Base-by-base conservation (phyloP, 2,329 filamentous ascomycete genomes). In the Penicillium sp. region DNA sequence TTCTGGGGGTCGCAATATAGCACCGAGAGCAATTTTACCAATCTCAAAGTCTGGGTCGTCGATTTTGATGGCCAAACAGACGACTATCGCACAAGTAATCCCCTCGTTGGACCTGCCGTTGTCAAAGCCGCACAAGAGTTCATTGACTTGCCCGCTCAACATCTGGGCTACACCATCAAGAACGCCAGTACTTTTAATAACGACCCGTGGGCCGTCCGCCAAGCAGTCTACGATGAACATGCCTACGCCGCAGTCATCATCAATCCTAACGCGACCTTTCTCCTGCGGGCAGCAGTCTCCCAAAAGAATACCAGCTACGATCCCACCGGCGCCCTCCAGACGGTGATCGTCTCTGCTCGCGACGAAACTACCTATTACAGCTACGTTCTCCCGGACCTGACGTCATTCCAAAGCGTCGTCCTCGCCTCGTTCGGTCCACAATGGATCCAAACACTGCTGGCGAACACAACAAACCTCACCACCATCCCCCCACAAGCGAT, bases 211-310 rank as follows among this genome's bases (percentile, higher is more conserved):
- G 76, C 78, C 16, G 86, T 89, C 2, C 81, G 85, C 4, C 81
- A 85, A 66, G 82, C 80, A 3, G 79, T 89, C 1, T 89, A 87
- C 70, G 78, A 88, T 57, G 83, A 82, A 65, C 75, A 86, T 33
- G 81, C 81, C 10, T 89, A 84, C 80, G 86, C 84, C 0, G 87
- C 87, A 0, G 80, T 89, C 51, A 80, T 89, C 58, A 78, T 89
- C 65, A 86, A 88, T 62, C 71, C 85, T 0, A 88, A 89, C 65
- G 86, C 87, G 0, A 88, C 86, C 0, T 75, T 80, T 0, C 76
- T 88, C 22, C 78, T 89, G 0, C 83, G 82, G 55, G 74, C 80
- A 19, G 86, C 87, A 0, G 76, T 88, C 0, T 72, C 75, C 1
- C 81, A 73, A 0, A 84, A 83, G 0, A 87, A 89, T 68, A 67